Evolutionary conservation across 768 basidiomycete genomes (phyloP).

Genomic region (Cubamyces lactineus): DNA sequence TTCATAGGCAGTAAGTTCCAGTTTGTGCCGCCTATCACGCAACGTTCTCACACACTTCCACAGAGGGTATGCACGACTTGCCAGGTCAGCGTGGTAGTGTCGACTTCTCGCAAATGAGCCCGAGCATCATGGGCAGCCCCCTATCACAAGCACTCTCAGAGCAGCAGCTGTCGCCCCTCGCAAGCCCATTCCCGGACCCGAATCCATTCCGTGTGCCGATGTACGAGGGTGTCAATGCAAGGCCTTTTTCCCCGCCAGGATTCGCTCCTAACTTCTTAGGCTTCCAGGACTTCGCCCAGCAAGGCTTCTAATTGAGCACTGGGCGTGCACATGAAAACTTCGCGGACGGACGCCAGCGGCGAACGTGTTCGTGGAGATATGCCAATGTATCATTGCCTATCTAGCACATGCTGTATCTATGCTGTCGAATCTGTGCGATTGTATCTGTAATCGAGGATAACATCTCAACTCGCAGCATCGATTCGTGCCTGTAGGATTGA

Average conservation of each 20-base stretch:
- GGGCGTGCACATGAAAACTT: too few relatives aligned
- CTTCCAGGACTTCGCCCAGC: slow-evolving; percentile 17
- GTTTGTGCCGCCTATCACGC: not conserved
- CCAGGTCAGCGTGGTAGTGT: slow-evolving; percentile 1
- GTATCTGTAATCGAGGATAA: not conserved
- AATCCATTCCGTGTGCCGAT: slow-evolving; percentile 19
- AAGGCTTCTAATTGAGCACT: slow-evolving; percentile 2
- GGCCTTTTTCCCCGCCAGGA: slow-evolving; percentile 20
- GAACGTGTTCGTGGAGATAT: too few relatives aligned
- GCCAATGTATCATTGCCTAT: not conserved
- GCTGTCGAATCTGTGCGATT: not conserved
- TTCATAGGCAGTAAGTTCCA: slow-evolving; percentile 35
- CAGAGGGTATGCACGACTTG: slow-evolving; percentile 22
- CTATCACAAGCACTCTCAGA: not conserved
- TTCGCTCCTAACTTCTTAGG: slow-evolving; percentile 17
- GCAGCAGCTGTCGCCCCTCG: slow-evolving; percentile 21
- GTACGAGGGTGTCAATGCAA: slow-evolving; percentile 22
- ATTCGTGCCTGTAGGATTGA: too few relatives aligned
- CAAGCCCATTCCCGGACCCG: slow-evolving; percentile 12
- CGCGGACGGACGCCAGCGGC: not conserved
- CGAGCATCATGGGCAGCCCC: slow-evolving; percentile 17
- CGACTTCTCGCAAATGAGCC: not conserved
- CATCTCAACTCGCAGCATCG: too few relatives aligned
- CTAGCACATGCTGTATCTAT: not conserved
- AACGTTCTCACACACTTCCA: not conserved